Evolutionary conservation across 345 rosid species (phyloP), one percentile per base, ranked within the genome.

Genomic region (Moringa oleifera): DNA sequence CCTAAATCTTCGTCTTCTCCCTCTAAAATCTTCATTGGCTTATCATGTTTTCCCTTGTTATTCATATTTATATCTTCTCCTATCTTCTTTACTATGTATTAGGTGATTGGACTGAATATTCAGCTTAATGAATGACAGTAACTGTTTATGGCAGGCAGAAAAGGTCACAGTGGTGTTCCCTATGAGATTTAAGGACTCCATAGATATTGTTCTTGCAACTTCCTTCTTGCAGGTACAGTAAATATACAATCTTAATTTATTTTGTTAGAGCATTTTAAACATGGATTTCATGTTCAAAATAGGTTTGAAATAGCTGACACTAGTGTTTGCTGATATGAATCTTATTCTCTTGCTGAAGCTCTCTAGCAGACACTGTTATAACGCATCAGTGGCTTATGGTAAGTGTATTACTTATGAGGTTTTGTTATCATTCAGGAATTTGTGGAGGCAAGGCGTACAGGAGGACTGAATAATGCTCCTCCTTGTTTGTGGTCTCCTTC

Each of bases 141-240:
- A 45, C 28, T 65, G 57, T 68, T 68, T 61, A 19, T 70, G 57
- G 62, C 93, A 95, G 97, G 85, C 76, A 50, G 96, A 95, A 28
- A 95, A 78, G 85, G 96, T 85, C 25, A 85, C 84, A 0, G 94
- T 95, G 64, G 86, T 88, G 11, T 89, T 78, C 77, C 97, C 99
- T 33, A 91, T 95, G 99, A 86, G 91, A 77, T 95, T 95, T 75
- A 89, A 73, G 51, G 96, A 95, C 76, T 76, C 90, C 54, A 75
- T 89, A 2, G 97, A 95, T 68, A 88, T 69, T 49, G 75, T 88
- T 59, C 81, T 91, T 4, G 97, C 95, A 36, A 84, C 99, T 69
- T 95, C 99, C 57, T 91, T 91, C 74, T 74, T 91, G 55, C 93
- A 85, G 99, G 99, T 91, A 80, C 37, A 20, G 18, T 24, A 25